Base-by-base conservation (phyloP, 176 grass and related monocot species). In the Rhynchospora breviuscula region DNA sequence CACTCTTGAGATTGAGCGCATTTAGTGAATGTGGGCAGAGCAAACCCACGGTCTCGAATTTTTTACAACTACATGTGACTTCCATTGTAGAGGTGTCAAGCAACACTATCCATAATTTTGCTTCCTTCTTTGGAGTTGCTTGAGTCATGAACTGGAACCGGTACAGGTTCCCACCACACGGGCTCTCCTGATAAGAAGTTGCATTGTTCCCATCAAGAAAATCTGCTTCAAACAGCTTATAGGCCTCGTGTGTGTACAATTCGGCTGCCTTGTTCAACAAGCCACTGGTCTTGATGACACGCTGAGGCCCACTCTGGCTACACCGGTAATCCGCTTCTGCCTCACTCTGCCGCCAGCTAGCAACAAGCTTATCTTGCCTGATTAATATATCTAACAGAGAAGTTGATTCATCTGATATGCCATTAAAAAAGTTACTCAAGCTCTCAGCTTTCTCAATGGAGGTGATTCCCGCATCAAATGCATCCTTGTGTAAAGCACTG, bases 11-110 rank as follows among this genome's bases (percentile, higher is more conserved):
- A 72, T 78, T 88, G 81, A 95, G 88, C 73, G 90, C 85, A 85
- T 81, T 95, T 81, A 95, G 76, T 86, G 93, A 88, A 89, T 95
- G 93, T 44, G 68, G 88, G 83, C 93, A 95, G 83, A 95, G 87
- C 82, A 95, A 78, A 54, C 89, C 90, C 87, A 83, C 91, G 0
- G 85, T 95, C 87, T 95, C 93, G 81, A 93, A 91, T 61, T 90
- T 89, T 85, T 90, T 95, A 82, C 93, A 95, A 86, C 67, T 89
- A 86, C 93, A 95, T 77, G 72, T 93, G 86, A 95, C 82, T 10
- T 87, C 87, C 90, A 91, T 80, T 60, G 60, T 88, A 73, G 83
- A 88, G 7, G 84, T 91, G 75, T 95, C 85, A 79, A 95, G 87
- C 45, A 64, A 84, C 83, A 95, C 93, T 85, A 88, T 56, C 85